Conservation (phyloP, 306 rosid species). For the Benincasa hispida region DNA sequence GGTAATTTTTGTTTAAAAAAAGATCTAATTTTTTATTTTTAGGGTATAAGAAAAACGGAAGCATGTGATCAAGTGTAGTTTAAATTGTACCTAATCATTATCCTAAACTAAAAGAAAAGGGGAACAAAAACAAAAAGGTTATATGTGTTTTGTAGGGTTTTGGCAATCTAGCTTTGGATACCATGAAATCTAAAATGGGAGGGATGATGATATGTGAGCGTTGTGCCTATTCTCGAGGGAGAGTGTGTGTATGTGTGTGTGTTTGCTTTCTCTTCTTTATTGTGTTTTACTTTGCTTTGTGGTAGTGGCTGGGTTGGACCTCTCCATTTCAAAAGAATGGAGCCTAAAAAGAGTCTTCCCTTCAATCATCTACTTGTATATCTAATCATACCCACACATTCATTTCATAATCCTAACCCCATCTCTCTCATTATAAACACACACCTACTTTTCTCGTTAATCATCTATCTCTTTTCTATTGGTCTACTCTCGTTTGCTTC, state of each 20-base stretch:
- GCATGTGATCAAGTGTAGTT: no score
- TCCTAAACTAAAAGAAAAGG: no score
- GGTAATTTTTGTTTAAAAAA: no score
- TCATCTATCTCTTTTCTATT: background rate
- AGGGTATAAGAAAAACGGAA: no score
- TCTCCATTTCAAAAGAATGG: constrained; percentile 1
- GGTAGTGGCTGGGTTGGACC: background rate
- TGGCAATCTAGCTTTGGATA: constrained; percentile 36
- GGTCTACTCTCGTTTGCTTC: background rate
- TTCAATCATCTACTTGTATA: background rate
- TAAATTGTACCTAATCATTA: no score
- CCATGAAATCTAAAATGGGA: constrained; percentile 35
- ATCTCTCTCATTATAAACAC: background rate
- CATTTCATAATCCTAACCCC: background rate
- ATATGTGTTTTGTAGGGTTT: background rate
- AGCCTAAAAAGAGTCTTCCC: constrained; percentile 1
- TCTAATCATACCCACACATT: background rate
- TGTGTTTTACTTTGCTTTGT: background rate
- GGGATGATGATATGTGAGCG: constrained; percentile 1
- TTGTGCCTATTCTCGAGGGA: constrained; percentile 42
- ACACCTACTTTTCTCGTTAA: background rate
- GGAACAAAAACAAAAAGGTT: background rate
- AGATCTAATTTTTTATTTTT: no score
- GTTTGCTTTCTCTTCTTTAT: constrained; percentile 21
- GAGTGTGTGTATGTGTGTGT: constrained; percentile 29